A percentile compares a stretch with the other conserved stretches of the same genome.
Evolutionary conservation across 73 alveolate species (phyloP).

Genomic region (Paramecium caudatum): DNA sequence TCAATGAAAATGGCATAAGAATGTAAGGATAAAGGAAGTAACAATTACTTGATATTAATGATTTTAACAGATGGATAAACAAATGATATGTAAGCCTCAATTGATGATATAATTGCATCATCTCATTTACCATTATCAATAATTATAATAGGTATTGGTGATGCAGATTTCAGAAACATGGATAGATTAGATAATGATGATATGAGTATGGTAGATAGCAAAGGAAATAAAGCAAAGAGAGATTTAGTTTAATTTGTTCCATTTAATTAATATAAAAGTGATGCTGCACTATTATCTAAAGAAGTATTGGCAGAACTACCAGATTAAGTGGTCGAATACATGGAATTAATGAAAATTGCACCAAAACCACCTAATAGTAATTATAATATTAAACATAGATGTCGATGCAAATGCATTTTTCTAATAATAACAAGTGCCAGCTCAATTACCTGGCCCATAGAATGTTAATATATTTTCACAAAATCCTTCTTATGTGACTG

Average conservation of each 20-base stretch:
- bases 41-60: conserved; percentile 85
- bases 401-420: not conserved
- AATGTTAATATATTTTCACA: not conserved
- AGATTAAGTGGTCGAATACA: conserved; percentile 78
- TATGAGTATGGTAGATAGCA: conserved; percentile 71
- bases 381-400: not conserved
- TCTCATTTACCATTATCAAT: conserved; percentile 87
- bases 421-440: conserved; percentile 1
- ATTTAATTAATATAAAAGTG: conserved; percentile 78
- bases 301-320: conserved; percentile 89
- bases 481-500: not conserved
- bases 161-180: conserved; percentile 86
- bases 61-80: conserved; percentile 96
- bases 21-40: conserved; percentile 53
- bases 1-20: conserved; percentile 79
- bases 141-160: conserved; percentile 92
- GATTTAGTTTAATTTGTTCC: conserved; percentile 92
- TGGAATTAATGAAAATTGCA: not conserved
- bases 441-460: not conserved
- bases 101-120: conserved; percentile 82
- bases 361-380: conserved; percentile 19
- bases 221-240: conserved; percentile 80
- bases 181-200: conserved; percentile 94
- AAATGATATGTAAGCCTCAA: conserved; percentile 89
- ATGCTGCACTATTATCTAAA: conserved; percentile 81